A percentile compares a stretch with the other conserved stretches of the same genome.
Evolutionary conservation across 139 green algal genomes (phyloP).

Genomic region (Helicosporidium sp.): DNA sequence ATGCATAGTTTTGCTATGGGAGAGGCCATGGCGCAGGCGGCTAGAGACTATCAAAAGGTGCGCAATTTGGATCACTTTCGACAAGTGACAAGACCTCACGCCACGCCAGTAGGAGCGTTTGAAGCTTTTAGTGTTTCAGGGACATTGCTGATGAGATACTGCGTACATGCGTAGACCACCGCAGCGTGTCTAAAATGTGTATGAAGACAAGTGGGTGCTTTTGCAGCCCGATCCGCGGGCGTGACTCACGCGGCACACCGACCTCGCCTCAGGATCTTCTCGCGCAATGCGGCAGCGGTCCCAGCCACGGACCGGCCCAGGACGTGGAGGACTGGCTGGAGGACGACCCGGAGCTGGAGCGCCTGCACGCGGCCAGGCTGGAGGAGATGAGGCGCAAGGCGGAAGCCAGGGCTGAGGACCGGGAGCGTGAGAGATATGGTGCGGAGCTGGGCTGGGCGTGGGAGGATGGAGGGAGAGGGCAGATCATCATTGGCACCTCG

Average conservation of each 20-base stretch:
- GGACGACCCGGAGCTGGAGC: constrained; percentile 45
- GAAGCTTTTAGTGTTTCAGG: too few relatives aligned
- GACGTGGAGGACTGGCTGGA: constrained; percentile 61
- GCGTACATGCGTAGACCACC: too few relatives aligned
- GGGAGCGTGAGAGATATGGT: not conserved
- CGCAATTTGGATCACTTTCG: too few relatives aligned
- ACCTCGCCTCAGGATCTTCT: constrained; percentile 32
- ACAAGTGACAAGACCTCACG: too few relatives aligned
- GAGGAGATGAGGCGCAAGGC: constrained; percentile 43
- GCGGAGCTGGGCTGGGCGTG: too few relatives aligned
- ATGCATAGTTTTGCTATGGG: constrained; percentile 67
- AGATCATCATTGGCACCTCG: too few relatives aligned
- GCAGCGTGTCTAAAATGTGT: too few relatives aligned
- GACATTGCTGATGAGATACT: too few relatives aligned
- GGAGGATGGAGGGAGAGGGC: too few relatives aligned
- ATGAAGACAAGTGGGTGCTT: constrained; percentile 12
- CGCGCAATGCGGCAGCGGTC: constrained; percentile 7
- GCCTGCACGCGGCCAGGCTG: constrained; percentile 45
- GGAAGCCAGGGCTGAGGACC: too few relatives aligned
- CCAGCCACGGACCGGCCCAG: constrained; percentile 16
- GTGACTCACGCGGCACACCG: too few relatives aligned
- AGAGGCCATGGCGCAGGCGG: constrained; percentile 58
- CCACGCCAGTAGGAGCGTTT: too few relatives aligned
- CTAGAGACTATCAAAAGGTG: constrained; percentile 65
- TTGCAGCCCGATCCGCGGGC: not conserved